Percentiles rank a stretch among this genome's conserved stretches.
These are phyloP conservation scores for Solanum clarkiae DNA, from an alignment of 257 asterid species.

Conservation along the genomic window DNA sequence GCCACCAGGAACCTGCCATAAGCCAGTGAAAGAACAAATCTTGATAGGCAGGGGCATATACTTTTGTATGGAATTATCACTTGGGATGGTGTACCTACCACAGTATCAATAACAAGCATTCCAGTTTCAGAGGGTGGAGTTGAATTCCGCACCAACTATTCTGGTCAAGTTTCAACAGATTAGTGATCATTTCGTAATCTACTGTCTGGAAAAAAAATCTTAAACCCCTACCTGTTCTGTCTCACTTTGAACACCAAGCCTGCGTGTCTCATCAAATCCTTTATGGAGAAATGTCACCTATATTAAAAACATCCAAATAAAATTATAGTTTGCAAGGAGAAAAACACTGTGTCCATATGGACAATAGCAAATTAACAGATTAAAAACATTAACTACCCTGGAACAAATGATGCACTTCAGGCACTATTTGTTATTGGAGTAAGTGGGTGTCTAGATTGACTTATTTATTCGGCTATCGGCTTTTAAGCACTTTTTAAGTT, in stretches of 20 bases:
- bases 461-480: too few species aligned
- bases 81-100: constrained; percentile 40
- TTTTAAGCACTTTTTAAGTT: too few species aligned
- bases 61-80: not conserved
- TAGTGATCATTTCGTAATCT: not conserved
- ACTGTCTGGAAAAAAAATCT: not conserved
- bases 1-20: constrained; percentile 87
- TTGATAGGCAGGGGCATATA: not conserved
- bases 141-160: constrained; percentile 83
- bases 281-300: constrained; percentile 92
- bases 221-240: constrained; percentile 64
- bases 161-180: not conserved
- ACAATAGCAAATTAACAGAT: not conserved
- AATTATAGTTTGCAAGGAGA: not conserved
- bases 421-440: too few species aligned
- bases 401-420: too few species aligned
- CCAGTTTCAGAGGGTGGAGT: constrained; percentile 92
- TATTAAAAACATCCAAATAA: constrained; percentile 3
- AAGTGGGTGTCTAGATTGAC: too few species aligned
- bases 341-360: not conserved
- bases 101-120: constrained; percentile 96
- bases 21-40: not conserved
- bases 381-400: not conserved
- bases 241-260: constrained; percentile 87
- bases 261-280: constrained; percentile 95